Evolutionary conservation across 352 stramenopile genomes (phyloP).

Genomic region (Pythium phragmiticola): DNA sequence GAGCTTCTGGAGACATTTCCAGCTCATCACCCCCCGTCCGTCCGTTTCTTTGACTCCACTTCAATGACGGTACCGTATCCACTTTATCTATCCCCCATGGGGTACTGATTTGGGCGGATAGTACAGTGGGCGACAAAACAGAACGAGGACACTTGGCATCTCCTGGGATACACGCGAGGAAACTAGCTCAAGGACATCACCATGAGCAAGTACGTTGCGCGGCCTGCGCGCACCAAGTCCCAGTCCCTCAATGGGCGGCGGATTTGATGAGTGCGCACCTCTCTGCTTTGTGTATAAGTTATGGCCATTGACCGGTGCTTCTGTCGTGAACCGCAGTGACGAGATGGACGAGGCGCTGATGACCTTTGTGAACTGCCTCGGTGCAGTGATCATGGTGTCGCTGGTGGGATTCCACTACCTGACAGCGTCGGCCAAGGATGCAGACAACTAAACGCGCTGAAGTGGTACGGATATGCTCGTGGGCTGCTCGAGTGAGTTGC

Average conservation of each 20-base stretch:
- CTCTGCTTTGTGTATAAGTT: neutral
- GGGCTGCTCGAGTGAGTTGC: neutral
- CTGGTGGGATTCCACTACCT: slow-evolving; percentile 89
- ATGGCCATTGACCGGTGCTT: neutral
- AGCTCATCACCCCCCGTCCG: neutral
- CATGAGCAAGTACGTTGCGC: slow-evolving; percentile 33
- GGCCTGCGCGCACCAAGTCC: neutral
- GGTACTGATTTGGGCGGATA: neutral
- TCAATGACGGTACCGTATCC: slow-evolving; percentile 15
- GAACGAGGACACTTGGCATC: slow-evolving; percentile 22
- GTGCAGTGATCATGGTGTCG: slow-evolving; percentile 86
- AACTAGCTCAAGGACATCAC: slow-evolving; percentile 16
- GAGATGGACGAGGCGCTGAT: slow-evolving; percentile 88
- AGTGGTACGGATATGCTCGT: neutral
- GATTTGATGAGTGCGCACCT: neutral
- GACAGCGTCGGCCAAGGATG: slow-evolving; percentile 76
- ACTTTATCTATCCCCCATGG: slow-evolving; percentile 9
- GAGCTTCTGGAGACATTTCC: slow-evolving; percentile 12
- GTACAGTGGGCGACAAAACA: slow-evolving; percentile 26
- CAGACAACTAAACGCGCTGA: slow-evolving; percentile 52
- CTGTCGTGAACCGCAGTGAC: slow-evolving; percentile 41
- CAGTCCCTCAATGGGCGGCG: neutral
- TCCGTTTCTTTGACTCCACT: slow-evolving; percentile 32
- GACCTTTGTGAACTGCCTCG: slow-evolving; percentile 88
- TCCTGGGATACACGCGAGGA: slow-evolving; percentile 17